Evolutionary conservation across 306 rosid genomes (phyloP).

Genomic region (Castanospermum australe): DNA sequence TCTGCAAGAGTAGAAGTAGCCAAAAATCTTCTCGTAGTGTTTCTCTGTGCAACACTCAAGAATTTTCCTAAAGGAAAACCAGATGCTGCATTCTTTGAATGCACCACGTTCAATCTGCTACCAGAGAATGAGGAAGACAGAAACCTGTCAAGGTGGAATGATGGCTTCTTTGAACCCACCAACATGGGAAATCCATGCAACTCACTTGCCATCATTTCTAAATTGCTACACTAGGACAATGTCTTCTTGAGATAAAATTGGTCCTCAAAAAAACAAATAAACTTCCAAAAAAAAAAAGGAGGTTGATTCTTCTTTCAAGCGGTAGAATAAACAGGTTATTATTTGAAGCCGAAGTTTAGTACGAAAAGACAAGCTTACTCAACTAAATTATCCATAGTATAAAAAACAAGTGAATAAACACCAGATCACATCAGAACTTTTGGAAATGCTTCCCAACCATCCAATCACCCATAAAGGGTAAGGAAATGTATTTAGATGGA

Average conservation of each 20-base stretch:
- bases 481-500: background rate
- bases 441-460: background rate
- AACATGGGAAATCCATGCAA: constrained; percentile 34
- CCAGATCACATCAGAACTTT: background rate
- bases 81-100: constrained; percentile 31
- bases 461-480: background rate
- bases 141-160: constrained; percentile 25
- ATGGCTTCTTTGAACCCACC: constrained; percentile 28
- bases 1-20: constrained; percentile 43
- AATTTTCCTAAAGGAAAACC: constrained; percentile 19
- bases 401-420: background rate
- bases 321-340: constrained; percentile 4
- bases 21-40: constrained; percentile 30
- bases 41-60: constrained; percentile 21
- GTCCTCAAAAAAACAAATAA: background rate
- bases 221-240: constrained; percentile 1
- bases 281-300: background rate
- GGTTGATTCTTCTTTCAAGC: constrained; percentile 13
- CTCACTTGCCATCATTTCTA: constrained; percentile 38
- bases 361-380: background rate
- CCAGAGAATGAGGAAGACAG: constrained; percentile 39
- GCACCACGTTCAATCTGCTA: constrained; percentile 31
- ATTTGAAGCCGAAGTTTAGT: constrained; percentile 1
- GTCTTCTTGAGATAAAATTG: constrained; percentile 4
- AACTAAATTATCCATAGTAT: background rate